These are phyloP conservation scores for Hyaloscypha bicolor DNA, from an alignment of 495 filamentous ascomycete genomes.

Conservation along the genomic window DNA sequence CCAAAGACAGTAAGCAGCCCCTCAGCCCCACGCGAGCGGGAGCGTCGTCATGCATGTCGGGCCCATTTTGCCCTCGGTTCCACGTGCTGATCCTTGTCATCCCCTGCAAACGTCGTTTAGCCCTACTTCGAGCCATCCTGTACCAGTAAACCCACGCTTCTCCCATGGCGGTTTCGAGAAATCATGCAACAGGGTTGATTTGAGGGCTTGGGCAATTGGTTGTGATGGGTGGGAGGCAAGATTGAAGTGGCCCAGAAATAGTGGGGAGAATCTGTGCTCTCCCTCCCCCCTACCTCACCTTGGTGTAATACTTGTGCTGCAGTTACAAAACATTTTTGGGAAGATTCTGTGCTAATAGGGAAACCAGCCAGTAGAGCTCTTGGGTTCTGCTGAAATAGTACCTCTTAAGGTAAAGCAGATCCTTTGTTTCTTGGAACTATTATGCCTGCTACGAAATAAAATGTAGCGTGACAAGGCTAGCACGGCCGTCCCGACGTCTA, in stretches of 20 bases:
- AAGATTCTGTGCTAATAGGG: too few species aligned
- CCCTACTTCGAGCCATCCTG: not conserved
- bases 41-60: slow-evolving; percentile 5
- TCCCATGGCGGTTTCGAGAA: not conserved
- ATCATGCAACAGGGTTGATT: not conserved
- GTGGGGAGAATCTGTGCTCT: not conserved
- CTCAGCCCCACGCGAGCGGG: not conserved
- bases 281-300: too few species aligned
- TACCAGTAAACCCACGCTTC: not conserved
- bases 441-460: too few species aligned
- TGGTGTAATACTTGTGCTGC: too few species aligned
- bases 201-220: not conserved
- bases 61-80: not conserved
- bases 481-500: too few species aligned
- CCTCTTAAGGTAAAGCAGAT: too few species aligned
- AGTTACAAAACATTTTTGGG: too few species aligned
- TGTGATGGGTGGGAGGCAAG: not conserved
- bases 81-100: not conserved
- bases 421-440: too few species aligned
- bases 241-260: not conserved
- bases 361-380: too few species aligned
- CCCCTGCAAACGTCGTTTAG: not conserved
- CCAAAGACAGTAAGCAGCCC: not conserved
- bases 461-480: too few species aligned
- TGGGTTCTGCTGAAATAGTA: too few species aligned